phyloP scores from a whole-genome alignment of 345 rosid species.

The Gossypioides kirkii region DNA sequence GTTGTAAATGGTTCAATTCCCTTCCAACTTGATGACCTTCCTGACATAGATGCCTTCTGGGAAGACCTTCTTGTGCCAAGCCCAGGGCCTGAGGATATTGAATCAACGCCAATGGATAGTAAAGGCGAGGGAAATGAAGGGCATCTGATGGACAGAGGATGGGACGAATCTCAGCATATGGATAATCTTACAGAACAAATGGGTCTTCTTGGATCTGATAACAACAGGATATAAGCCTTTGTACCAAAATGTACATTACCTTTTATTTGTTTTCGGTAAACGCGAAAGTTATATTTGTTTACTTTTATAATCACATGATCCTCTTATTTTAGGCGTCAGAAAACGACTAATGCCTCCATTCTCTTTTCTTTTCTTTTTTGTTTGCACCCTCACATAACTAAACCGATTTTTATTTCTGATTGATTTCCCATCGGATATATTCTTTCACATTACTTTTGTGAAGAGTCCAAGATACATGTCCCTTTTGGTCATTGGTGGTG shows the following conservation, averaged over 20 bases:
- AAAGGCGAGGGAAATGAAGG: constrained; percentile 26
- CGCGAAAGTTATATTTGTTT: neutral
- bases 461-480: neutral
- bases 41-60: constrained; percentile 68
- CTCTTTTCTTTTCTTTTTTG: constrained; percentile 10
- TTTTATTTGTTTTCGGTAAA: constrained; percentile 10
- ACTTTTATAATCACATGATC: neutral
- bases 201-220: constrained; percentile 68
- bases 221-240: constrained; percentile 24
- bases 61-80: constrained; percentile 48
- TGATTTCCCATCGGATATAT: neutral
- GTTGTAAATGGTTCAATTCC: constrained; percentile 36
- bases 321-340: constrained; percentile 11
- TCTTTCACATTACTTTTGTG: neutral
- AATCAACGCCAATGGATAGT: constrained; percentile 42
- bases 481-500: neutral
- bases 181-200: constrained; percentile 80
- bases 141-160: constrained; percentile 36
- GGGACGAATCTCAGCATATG: constrained; percentile 50
- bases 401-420: neutral
- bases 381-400: neutral
- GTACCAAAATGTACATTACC: constrained; percentile 6
- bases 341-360: constrained; percentile 9
- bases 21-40: constrained; percentile 47
- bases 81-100: constrained; percentile 57